Evolutionary conservation across 2,329 filamentous ascomycete genomes (phyloP).

Genomic region (Penicillium verrucosum): DNA sequence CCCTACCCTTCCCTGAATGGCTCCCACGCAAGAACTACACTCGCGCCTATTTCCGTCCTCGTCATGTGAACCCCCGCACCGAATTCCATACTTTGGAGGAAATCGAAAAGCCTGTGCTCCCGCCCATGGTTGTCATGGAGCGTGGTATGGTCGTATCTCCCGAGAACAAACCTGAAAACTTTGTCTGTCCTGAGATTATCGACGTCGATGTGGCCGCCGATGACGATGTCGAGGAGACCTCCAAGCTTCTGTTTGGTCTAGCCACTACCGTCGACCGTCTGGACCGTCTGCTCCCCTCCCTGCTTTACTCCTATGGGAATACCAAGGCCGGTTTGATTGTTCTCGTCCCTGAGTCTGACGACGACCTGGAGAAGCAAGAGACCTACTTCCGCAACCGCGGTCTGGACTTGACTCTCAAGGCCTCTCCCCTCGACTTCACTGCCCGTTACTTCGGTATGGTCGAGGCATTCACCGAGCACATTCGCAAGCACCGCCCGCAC

Average conservation of each 20-base stretch:
- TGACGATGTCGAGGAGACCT: conserved; percentile 40
- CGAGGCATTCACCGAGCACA: conserved; percentile 39
- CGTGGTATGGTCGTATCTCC: conserved; percentile 39
- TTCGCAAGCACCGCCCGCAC: conserved; percentile 38
- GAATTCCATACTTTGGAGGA: conserved; percentile 41
- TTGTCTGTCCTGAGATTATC: conserved; percentile 40
- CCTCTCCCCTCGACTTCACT: conserved; percentile 42
- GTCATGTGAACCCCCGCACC: conserved; percentile 34
- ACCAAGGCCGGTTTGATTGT: conserved; percentile 42
- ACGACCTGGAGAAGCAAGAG: conserved; percentile 40
- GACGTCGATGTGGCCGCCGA: conserved; percentile 42
- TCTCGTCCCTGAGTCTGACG: conserved; percentile 41
- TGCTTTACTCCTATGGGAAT: conserved; percentile 43
- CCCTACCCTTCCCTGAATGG: conserved; percentile 42
- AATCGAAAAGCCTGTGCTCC: conserved; percentile 38
- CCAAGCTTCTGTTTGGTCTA: conserved; percentile 41
- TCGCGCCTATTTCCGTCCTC: conserved; percentile 42
- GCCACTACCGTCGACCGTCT: conserved; percentile 45
- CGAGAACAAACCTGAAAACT: conserved; percentile 29
- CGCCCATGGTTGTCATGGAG: conserved; percentile 38
- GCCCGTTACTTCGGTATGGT: conserved; percentile 45
- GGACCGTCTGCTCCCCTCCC: conserved; percentile 39
- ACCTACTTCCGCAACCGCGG: conserved; percentile 43
- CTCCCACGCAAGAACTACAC: conserved; percentile 45
- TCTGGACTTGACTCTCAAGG: conserved; percentile 39